These are phyloP conservation scores for Diaporthe helianthi DNA, from an alignment of 2,329 filamentous ascomycete species.

Conservation along the genomic window DNA sequence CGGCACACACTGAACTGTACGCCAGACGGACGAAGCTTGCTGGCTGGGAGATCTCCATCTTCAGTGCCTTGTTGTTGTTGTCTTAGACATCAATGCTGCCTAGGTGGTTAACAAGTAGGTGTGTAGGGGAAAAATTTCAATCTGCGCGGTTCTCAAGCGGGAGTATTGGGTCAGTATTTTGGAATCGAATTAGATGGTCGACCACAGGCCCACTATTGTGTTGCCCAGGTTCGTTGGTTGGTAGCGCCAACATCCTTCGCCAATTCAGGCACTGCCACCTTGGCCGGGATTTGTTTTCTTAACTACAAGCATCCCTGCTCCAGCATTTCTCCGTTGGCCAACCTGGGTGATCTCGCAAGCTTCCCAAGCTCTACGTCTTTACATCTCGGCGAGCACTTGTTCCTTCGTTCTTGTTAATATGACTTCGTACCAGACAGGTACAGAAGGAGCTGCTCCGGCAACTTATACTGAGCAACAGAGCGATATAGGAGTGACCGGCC, in stretches of 20 bases:
- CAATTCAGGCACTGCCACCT: no score
- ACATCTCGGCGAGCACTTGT: no score
- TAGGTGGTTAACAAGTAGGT: no score
- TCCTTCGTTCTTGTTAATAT: neutral
- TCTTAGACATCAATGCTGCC: no score
- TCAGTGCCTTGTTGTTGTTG: neutral
- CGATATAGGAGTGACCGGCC: neutral
- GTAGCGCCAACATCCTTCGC: neutral
- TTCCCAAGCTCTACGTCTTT: neutral
- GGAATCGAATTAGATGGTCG: neutral
- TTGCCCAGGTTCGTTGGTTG: no score
- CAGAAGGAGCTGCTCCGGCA: neutral
- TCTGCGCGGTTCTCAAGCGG: neutral
- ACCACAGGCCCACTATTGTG: no score
- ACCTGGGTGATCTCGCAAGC: no score
- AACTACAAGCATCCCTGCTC: no score
- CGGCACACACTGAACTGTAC: neutral
- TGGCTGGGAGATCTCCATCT: neutral
- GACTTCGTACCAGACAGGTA: neutral
- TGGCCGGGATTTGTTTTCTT: no score
- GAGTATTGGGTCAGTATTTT: neutral
- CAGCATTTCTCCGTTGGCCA: no score
- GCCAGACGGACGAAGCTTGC: neutral
- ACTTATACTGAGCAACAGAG: neutral
- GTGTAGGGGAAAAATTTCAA: no score